Evolutionary conservation across 2,329 filamentous ascomycete species (phyloP).

Genomic region (Penicillium sp.): DNA sequence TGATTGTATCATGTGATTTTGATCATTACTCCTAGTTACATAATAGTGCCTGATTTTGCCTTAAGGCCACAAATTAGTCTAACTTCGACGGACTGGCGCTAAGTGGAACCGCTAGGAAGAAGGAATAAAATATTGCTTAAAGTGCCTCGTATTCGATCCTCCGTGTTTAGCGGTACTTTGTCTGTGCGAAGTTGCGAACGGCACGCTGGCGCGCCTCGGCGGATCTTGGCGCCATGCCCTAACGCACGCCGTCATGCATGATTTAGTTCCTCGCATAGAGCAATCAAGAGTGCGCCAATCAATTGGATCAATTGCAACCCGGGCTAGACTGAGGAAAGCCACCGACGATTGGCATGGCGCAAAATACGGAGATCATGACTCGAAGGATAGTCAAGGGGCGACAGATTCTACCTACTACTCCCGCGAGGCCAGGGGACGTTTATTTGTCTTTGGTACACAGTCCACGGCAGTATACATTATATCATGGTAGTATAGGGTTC

Average conservation of each 20-base stretch:
- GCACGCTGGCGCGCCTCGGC: constrained; percentile 2
- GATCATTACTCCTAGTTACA: too few species aligned
- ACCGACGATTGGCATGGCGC: neutral
- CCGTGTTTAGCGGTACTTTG: neutral
- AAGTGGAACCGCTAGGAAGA: too few species aligned
- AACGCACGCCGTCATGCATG: neutral
- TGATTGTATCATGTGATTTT: too few species aligned
- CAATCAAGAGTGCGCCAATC: neutral
- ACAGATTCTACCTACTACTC: neutral
- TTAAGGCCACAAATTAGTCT: too few species aligned
- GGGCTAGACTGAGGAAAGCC: neutral
- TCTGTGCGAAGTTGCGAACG: neutral
- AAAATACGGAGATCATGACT: neutral
- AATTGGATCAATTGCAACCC: neutral
- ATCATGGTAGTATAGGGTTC: neutral
- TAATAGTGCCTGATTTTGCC: too few species aligned
- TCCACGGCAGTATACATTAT: neutral
- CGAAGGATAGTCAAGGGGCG: neutral
- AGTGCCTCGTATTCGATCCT: neutral
- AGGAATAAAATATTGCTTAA: too few species aligned
- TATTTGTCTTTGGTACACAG: neutral
- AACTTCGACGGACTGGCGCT: too few species aligned
- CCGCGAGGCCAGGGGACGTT: neutral
- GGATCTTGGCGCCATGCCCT: constrained; percentile 2
- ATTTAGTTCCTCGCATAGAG: neutral